Evolutionary conservation across 176 grass and related monocot genomes (phyloP).

Genomic region (Raddia guianensis): DNA sequence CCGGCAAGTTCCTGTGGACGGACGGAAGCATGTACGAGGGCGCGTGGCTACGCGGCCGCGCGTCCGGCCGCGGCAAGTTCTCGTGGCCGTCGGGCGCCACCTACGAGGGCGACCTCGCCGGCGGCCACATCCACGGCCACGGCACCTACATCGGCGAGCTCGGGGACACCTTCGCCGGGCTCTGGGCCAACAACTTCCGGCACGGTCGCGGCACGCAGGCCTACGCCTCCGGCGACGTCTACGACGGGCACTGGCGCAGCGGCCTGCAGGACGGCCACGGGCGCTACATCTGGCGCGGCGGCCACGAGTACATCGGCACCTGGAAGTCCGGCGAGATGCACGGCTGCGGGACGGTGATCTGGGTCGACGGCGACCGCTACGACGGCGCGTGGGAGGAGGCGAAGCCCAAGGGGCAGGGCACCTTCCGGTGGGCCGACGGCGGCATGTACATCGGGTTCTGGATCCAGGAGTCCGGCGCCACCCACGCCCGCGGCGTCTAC

Average conservation of each 20-base stretch:
- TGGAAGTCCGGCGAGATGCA: conserved; percentile 70
- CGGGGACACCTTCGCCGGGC: conserved; percentile 72
- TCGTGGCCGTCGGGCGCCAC: conserved; percentile 75
- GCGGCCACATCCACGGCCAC: conserved; percentile 69
- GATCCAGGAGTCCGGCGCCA: conserved; percentile 47
- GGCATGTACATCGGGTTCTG: conserved; percentile 69
- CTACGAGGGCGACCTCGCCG: conserved; percentile 74
- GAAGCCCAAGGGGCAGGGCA: conserved; percentile 74
- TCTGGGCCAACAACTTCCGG: conserved; percentile 72
- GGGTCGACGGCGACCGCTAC: conserved; percentile 71
- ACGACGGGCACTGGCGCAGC: conserved; percentile 77
- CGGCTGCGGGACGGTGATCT: conserved; percentile 66
- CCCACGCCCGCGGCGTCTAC: conserved; percentile 71
- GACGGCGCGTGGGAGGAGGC: conserved; percentile 86
- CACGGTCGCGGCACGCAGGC: conserved; percentile 77
- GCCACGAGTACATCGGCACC: conserved; percentile 76
- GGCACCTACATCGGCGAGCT: conserved; percentile 70
- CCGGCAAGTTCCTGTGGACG: conserved; percentile 75
- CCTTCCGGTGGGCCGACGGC: conserved; percentile 85
- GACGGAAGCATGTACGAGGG: conserved; percentile 93
- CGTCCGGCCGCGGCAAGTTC: conserved; percentile 73
- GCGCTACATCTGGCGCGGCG: conserved; percentile 72
- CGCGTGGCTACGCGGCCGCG: conserved; percentile 57
- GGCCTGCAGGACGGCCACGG: conserved; percentile 70
- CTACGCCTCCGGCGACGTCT: conserved; percentile 68